Conservation (phyloP, 2,329 filamentous ascomycete genomes). For the Xylaria sp. region DNA sequence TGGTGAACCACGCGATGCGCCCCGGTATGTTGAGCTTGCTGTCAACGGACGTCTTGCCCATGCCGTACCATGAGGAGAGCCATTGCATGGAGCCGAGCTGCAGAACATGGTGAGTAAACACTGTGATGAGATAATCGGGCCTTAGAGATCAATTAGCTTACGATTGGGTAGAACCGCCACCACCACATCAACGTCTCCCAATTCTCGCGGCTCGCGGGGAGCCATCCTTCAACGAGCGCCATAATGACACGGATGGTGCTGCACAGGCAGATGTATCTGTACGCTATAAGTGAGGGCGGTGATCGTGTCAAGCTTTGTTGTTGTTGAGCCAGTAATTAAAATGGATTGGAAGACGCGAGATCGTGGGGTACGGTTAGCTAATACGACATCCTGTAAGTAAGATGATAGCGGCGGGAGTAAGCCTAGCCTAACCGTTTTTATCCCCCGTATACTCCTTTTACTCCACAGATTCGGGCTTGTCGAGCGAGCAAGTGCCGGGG, state of each 20-base stretch:
- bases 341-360: background rate
- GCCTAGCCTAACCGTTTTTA: conserved; percentile 4
- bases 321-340: background rate
- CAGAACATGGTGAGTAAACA: conserved; percentile 22
- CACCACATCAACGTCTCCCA: conserved; percentile 64
- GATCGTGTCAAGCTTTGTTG: conserved; percentile 7
- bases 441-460: background rate
- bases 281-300: background rate
- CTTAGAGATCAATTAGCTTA: conserved; percentile 49
- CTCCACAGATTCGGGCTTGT: background rate
- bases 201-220: conserved; percentile 68
- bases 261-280: background rate
- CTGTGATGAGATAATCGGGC: background rate
- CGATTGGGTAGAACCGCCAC: conserved; percentile 67
- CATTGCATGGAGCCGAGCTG: conserved; percentile 81
- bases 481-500: background rate
- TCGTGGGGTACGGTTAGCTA: conserved; percentile 2
- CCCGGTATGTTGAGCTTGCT: conserved; percentile 88
- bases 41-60: conserved; percentile 87
- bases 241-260: conserved; percentile 49
- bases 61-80: conserved; percentile 82
- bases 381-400: background rate
- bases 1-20: conserved; percentile 85
- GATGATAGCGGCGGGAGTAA: conserved; percentile 14
- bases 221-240: conserved; percentile 64